Conservation (phyloP, 257 asterid genomes). For the Fraxinus anomala region DNA sequence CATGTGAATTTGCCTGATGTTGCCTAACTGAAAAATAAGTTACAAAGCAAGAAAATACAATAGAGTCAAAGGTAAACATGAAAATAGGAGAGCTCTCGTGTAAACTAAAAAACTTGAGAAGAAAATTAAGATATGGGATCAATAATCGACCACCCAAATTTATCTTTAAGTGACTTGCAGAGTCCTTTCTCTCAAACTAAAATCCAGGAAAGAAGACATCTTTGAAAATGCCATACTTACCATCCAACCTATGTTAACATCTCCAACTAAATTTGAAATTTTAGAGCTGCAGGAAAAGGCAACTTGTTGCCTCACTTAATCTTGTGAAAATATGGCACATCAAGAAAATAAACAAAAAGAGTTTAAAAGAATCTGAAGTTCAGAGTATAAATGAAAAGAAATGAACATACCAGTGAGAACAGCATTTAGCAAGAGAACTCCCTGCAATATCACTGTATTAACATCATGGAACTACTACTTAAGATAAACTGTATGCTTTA, state of each 20-base stretch:
- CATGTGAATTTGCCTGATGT: conserved; percentile 92
- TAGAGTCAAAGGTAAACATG: not conserved
- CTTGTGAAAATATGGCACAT: not conserved
- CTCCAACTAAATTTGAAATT: conserved; percentile 27
- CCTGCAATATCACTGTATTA: conserved; percentile 47
- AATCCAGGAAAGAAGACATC: conserved; percentile 8
- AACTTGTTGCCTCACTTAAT: not conserved
- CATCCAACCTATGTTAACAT: conserved; percentile 11
- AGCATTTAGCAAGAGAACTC: conserved; percentile 92
- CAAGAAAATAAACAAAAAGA: conserved; percentile 12
- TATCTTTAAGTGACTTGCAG: not conserved
- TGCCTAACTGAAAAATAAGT: conserved; percentile 63
- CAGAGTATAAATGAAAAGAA: conserved; percentile 11
- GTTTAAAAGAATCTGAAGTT: conserved; percentile 13
- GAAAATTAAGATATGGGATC: not conserved
- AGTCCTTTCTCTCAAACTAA: not conserved
- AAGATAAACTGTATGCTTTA: conserved; percentile 14
- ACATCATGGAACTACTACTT: conserved; percentile 26
- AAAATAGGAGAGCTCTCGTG: not conserved
- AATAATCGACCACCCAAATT: not conserved
- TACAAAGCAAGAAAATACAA: not conserved
- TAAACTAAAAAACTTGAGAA: conserved; percentile 5
- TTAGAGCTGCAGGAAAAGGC: not conserved
- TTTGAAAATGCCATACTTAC: not conserved
- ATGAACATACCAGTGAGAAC: conserved; percentile 77